These are phyloP conservation scores for Solanum paucissectum DNA, from an alignment of 257 asterid species.

Conservation along the genomic window DNA sequence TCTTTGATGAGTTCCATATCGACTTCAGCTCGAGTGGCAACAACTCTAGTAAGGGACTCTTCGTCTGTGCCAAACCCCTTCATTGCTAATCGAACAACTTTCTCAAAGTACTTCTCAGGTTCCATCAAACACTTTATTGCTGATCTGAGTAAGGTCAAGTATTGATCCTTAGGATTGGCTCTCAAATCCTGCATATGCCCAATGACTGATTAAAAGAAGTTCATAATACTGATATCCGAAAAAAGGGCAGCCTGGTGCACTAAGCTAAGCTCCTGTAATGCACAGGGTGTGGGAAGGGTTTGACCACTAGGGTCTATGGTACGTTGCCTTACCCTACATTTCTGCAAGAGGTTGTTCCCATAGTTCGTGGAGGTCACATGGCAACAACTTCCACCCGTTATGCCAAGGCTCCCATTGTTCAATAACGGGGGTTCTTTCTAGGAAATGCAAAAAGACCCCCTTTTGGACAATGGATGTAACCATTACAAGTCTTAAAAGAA, in stretches of 20 bases:
- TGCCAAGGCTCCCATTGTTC: not conserved
- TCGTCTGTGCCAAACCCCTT: slow-evolving; percentile 63
- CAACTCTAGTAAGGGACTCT: slow-evolving; percentile 62
- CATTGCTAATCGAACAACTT: slow-evolving; percentile 54
- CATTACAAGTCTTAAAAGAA: not conserved
- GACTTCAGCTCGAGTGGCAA: slow-evolving; percentile 71
- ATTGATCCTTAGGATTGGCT: slow-evolving; percentile 42
- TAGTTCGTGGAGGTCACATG: not conserved
- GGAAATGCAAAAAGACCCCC: not conserved
- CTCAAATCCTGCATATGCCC: slow-evolving; percentile 48
- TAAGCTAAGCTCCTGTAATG: not conserved
- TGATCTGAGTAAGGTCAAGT: slow-evolving; percentile 51
- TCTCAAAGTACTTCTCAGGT: slow-evolving; percentile 68
- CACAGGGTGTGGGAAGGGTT: not conserved
- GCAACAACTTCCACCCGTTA: not conserved
- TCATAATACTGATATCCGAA: not conserved
- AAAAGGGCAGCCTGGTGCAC: not conserved
- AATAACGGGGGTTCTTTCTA: not conserved
- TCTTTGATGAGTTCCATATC: slow-evolving; percentile 57
- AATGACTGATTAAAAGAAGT: not conserved
- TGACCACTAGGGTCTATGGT: not conserved
- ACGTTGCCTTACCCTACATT: not conserved
- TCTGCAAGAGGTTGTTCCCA: not conserved
- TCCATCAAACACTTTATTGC: slow-evolving; percentile 56
- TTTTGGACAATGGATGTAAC: not conserved